Evolutionary conservation across 2,329 filamentous ascomycete species (phyloP).

Genomic region (Aureobasidium leucospermi): DNA sequence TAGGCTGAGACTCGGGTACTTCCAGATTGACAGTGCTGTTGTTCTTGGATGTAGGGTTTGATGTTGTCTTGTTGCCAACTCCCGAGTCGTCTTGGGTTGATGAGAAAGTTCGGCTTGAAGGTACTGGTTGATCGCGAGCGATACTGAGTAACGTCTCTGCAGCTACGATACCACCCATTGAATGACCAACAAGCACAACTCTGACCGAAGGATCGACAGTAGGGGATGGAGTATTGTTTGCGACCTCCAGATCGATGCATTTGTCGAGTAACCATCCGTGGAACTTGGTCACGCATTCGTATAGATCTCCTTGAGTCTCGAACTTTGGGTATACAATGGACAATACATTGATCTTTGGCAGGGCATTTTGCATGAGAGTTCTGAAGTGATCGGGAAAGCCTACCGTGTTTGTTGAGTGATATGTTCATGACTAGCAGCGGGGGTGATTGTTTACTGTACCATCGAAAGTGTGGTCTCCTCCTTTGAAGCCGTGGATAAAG

Average conservation of each 20-base stretch:
- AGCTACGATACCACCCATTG: slow-evolving; percentile 86
- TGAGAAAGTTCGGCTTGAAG: slow-evolving; percentile 21
- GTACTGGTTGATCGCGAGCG: slow-evolving; percentile 53
- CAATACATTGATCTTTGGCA: slow-evolving; percentile 62
- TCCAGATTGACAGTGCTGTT: slow-evolving; percentile 10
- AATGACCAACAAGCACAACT: slow-evolving; percentile 77
- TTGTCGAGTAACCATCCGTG: slow-evolving; percentile 81
- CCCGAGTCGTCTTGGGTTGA: slow-evolving; percentile 16
- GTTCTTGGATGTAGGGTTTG: slow-evolving; percentile 5
- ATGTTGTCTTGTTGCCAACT: slow-evolving; percentile 15
- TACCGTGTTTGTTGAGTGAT: slow-evolving; percentile 1
- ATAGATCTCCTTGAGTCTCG: slow-evolving; percentile 72
- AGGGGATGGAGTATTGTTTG: slow-evolving; percentile 68
- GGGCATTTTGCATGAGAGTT: slow-evolving; percentile 53
- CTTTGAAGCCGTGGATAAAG: slow-evolving; percentile 88
- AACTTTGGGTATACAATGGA: slow-evolving; percentile 70
- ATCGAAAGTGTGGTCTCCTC: slow-evolving; percentile 71
- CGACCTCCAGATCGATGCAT: slow-evolving; percentile 90
- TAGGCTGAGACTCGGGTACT: slow-evolving; percentile 4
- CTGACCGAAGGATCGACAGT: slow-evolving; percentile 80
- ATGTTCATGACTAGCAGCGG: background rate
- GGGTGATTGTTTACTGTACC: slow-evolving; percentile 16
- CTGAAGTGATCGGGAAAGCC: slow-evolving; percentile 65
- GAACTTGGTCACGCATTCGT: slow-evolving; percentile 63
- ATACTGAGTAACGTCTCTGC: slow-evolving; percentile 79